These are phyloP conservation scores for Daucus carota DNA, from an alignment of 129 eudicot species.

Conservation along the genomic window DH1_v3.0 NC_030381.2:7992501-7993000, in stretches of 20 bases:
- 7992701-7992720: neutral
- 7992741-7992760: constrained; percentile 42
- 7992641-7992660: neutral
- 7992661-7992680: neutral
- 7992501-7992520: constrained; percentile 38
- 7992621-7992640: neutral
- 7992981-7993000: neutral
- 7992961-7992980: neutral
- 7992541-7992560: constrained; percentile 51
- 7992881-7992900: constrained; percentile 3
- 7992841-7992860: constrained; percentile 33
- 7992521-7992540: constrained; percentile 34
- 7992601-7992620: neutral
- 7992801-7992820: constrained; percentile 26
- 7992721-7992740: constrained; percentile 38
- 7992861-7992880: constrained; percentile 38
- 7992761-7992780: constrained; percentile 48
- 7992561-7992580: constrained; percentile 47
- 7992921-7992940: constrained; percentile 62
- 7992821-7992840: constrained; percentile 42
- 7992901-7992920: constrained; percentile 32
- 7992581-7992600: constrained; percentile 21
- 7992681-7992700: neutral
- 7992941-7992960: constrained; percentile 48
- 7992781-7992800: constrained; percentile 40